Conservation (phyloP, 768 basidiomycete species). For the Panaeolus papilionaceus region DNA sequence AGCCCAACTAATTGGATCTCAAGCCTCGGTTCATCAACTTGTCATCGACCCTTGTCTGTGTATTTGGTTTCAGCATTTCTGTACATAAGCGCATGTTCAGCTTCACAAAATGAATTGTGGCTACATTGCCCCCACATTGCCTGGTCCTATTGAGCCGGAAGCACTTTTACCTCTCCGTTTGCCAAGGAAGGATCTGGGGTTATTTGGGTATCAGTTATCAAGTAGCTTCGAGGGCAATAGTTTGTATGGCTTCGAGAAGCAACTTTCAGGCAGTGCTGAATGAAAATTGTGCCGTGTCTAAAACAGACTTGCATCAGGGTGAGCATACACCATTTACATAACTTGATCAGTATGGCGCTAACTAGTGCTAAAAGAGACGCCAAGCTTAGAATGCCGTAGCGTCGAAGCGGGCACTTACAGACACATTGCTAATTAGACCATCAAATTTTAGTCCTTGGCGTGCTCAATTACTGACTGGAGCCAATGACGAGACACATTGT, state of each 20-base stretch:
- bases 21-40: background rate
- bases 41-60: background rate
- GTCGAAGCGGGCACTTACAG: background rate
- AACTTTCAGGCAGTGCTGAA: background rate
- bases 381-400: conserved; percentile 6
- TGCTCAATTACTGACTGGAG: conserved; percentile 1
- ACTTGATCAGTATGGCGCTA: background rate
- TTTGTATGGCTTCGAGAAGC: conserved; percentile 1
- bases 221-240: background rate
- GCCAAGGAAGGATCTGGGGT: background rate
- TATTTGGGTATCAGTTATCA: background rate
- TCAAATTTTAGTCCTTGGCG: conserved; percentile 5
- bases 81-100: too few relatives aligned
- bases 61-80: too few relatives aligned
- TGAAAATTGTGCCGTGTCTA: background rate
- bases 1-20: background rate
- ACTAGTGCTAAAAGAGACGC: background rate
- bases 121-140: background rate
- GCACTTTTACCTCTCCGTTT: background rate
- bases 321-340: background rate
- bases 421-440: background rate
- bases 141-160: background rate
- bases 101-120: background rate
- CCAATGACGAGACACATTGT: background rate
- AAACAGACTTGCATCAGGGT: background rate